Conservation (phyloP, 2,329 filamentous ascomycete species). For the Zarea fungicola region DNA sequence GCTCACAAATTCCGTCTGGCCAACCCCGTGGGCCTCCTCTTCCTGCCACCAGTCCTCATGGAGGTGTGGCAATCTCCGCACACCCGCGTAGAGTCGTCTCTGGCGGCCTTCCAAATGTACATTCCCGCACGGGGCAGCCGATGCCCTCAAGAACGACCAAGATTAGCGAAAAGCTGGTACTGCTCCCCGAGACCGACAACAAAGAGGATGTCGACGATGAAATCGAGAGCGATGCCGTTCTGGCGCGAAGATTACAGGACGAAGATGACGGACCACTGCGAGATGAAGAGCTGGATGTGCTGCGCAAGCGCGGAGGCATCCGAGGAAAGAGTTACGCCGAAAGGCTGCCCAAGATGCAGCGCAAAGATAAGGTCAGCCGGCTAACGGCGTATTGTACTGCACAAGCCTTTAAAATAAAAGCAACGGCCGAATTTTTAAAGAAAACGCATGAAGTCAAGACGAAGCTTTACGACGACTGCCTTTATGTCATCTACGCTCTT, state of each 20-base stretch:
- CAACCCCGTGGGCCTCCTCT: constrained; percentile 72
- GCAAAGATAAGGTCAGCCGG: constrained; percentile 80
- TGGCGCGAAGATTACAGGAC: constrained; percentile 38
- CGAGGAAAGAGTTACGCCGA: constrained; percentile 89
- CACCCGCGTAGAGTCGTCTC: constrained; percentile 25
- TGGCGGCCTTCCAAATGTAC: constrained; percentile 36
- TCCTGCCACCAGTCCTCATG: constrained; percentile 31
- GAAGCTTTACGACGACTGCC: constrained; percentile 95
- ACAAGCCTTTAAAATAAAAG: constrained; percentile 83
- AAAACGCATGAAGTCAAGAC: constrained; percentile 85
- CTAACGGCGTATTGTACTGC: constrained; percentile 96
- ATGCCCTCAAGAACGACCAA: constrained; percentile 87
- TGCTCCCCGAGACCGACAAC: constrained; percentile 75
- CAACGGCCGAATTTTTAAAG: constrained; percentile 82
- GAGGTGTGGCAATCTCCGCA: constrained; percentile 14
- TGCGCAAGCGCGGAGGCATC: constrained; percentile 56
- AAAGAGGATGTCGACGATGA: constrained; percentile 55
- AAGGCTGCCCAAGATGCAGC: constrained; percentile 78
- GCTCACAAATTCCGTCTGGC: constrained; percentile 90
- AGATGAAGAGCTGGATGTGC: constrained; percentile 62
- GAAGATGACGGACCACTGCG: constrained; percentile 60
- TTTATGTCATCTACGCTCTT: constrained; percentile 92
- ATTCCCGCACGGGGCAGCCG: constrained; percentile 46
- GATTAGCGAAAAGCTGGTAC: constrained; percentile 92
- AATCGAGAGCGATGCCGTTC: constrained; percentile 37